Conservation (phyloP, 169 alveolate genomes). For the Eimeria brunetti region DNA sequence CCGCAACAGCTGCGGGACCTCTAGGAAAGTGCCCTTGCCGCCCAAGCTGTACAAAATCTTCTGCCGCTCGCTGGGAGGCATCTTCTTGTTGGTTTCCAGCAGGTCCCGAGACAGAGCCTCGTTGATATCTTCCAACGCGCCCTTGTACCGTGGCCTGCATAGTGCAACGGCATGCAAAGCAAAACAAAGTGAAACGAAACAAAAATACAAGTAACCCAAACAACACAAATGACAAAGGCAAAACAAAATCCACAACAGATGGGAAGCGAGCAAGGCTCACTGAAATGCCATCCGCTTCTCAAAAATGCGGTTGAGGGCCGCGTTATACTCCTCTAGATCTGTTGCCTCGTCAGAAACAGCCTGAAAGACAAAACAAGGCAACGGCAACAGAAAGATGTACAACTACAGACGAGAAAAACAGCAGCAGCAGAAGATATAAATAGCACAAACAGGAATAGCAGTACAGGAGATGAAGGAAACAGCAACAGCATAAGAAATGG, state of each 20-base stretch:
- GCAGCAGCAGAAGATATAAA: neutral
- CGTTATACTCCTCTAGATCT: slow-evolving; percentile 16
- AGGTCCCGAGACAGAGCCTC: neutral
- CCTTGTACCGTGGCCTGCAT: neutral
- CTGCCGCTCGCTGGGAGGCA: slow-evolving; percentile 23
- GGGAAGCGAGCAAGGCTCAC: neutral
- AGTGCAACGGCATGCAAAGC: neutral
- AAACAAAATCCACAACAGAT: neutral
- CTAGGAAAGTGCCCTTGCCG: neutral
- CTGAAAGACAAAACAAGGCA: neutral
- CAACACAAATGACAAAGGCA: neutral
- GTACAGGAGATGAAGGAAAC: neutral
- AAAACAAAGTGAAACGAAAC: neutral
- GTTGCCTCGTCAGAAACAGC: slow-evolving; percentile 11
- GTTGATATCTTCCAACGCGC: slow-evolving; percentile 8
- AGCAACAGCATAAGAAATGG: neutral
- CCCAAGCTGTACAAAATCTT: neutral
- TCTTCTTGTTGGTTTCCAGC: slow-evolving; percentile 3
- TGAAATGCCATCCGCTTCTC: slow-evolving; percentile 11
- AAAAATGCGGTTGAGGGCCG: slow-evolving; percentile 1
- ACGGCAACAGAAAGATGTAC: neutral
- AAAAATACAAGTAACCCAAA: no score
- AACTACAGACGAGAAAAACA: neutral
- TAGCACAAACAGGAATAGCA: neutral
- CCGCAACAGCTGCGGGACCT: neutral